Conservation (phyloP, 176 grass and related monocot species). For the Aegilops umbellulata region DNA sequence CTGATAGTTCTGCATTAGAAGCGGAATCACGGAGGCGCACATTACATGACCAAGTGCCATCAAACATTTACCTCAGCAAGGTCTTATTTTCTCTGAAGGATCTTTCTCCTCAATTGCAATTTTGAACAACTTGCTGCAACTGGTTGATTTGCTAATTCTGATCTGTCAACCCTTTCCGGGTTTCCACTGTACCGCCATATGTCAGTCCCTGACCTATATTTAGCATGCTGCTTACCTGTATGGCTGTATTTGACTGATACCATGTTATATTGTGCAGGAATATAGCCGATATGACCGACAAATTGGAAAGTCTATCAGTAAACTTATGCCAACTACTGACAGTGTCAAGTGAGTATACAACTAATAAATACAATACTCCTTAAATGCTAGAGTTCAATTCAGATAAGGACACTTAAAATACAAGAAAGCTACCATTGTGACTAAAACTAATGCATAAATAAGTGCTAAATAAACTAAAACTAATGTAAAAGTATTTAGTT, state of each 20-base stretch:
- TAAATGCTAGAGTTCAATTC: slow-evolving; percentile 7
- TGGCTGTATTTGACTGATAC: slow-evolving; percentile 8
- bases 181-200: background rate
- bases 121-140: slow-evolving; percentile 5
- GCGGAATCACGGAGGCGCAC: slow-evolving; percentile 62
- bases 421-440: background rate
- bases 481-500: no score
- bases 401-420: slow-evolving; percentile 3
- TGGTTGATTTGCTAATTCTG: slow-evolving; percentile 17
- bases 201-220: slow-evolving; percentile 6
- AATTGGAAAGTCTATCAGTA: slow-evolving; percentile 69
- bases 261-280: slow-evolving; percentile 45
- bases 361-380: background rate
- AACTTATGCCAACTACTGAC: slow-evolving; percentile 64
- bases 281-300: slow-evolving; percentile 53
- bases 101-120: background rate
- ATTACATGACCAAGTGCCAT: slow-evolving; percentile 66
- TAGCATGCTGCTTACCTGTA: slow-evolving; percentile 12
- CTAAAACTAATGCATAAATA: no score
- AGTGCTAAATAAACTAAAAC: no score
- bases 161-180: slow-evolving; percentile 9
- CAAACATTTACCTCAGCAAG: slow-evolving; percentile 56
- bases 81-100: slow-evolving; percentile 38
- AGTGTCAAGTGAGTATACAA: slow-evolving; percentile 53
- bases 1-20: slow-evolving; percentile 61